These are phyloP conservation scores for Deinandra increscens DNA, from an alignment of 129 eudicot genomes.

Conservation along the genomic window DNA sequence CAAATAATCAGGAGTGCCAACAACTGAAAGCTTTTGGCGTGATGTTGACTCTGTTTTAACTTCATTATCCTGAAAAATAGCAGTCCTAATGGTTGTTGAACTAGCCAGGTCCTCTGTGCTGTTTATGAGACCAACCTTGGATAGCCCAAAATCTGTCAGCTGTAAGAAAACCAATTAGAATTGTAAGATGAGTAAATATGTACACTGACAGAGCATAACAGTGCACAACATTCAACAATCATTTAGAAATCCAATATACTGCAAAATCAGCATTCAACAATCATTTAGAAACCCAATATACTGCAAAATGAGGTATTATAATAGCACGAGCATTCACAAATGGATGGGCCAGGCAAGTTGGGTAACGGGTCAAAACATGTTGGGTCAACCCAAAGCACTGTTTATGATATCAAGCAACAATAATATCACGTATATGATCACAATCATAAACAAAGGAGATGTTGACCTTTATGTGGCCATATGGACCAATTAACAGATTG, in stretches of 20 bases:
- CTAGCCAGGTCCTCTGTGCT: conserved; percentile 93
- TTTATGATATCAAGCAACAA: neutral
- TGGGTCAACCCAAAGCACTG: neutral
- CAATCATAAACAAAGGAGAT: conserved; percentile 19
- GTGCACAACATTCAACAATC: conserved; percentile 5
- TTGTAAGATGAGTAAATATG: conserved; percentile 34
- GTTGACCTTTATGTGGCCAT: conserved; percentile 99
- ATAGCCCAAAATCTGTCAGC: conserved; percentile 99
- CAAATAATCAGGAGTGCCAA: conserved; percentile 98
- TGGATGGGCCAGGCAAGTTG: neutral
- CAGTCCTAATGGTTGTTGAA: conserved; percentile 48
- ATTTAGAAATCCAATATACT: conserved; percentile 10
- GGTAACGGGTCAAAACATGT: neutral
- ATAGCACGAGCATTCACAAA: neutral
- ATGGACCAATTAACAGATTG: conserved; percentile 84
- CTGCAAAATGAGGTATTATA: neutral
- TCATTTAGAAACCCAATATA: conserved; percentile 9
- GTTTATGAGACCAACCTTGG: conserved; percentile 92
- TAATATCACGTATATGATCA: neutral
- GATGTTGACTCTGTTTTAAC: conserved; percentile 37
- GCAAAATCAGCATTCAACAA: conserved; percentile 2
- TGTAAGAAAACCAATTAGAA: conserved; percentile 58
- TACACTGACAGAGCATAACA: conserved; percentile 7
- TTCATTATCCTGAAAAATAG: conserved; percentile 55
- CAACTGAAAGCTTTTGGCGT: conserved; percentile 78